A percentile compares a stretch with the other conserved stretches of the same genome.
These are phyloP conservation scores for Diaporthe sp. DNA, from an alignment of 2,329 filamentous ascomycete genomes.

Conservation along the genomic window DNA sequence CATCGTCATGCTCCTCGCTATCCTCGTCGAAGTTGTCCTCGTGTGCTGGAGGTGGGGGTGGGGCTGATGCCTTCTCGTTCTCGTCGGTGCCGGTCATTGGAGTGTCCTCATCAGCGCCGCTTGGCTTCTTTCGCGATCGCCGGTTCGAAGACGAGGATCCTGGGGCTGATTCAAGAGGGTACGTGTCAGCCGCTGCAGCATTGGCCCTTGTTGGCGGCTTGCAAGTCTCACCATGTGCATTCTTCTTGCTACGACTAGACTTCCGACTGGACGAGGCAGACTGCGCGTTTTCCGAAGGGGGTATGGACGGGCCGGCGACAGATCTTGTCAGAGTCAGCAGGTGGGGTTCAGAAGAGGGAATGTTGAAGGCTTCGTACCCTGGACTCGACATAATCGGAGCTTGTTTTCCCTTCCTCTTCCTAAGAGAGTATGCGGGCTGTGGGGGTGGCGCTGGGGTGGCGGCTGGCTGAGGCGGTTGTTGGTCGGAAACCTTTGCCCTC, in stretches of 20 bases:
- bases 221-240: slow-evolving; percentile 50
- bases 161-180: slow-evolving; percentile 45
- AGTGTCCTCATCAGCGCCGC: slow-evolving; percentile 67
- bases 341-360: not conserved
- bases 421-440: slow-evolving; percentile 54
- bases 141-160: slow-evolving; percentile 52
- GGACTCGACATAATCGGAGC: slow-evolving; percentile 77
- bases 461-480: slow-evolving; percentile 49
- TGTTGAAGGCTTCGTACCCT: slow-evolving; percentile 62
- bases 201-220: not conserved
- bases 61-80: slow-evolving; percentile 53
- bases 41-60: slow-evolving; percentile 55
- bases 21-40: slow-evolving; percentile 53
- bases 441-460: slow-evolving; percentile 43
- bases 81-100: slow-evolving; percentile 78
- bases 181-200: slow-evolving; percentile 33
- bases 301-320: slow-evolving; percentile 69
- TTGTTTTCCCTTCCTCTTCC: slow-evolving; percentile 68
- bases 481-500: slow-evolving; percentile 71
- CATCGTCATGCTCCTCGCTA: slow-evolving; percentile 62
- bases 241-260: slow-evolving; percentile 77
- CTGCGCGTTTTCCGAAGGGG: slow-evolving; percentile 65
- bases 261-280: slow-evolving; percentile 78
- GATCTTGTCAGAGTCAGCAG: slow-evolving; percentile 38
- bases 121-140: slow-evolving; percentile 64